Evolutionary conservation across 176 grass and related monocot species (phyloP), one percentile per base, ranked within the genome.

Genomic region (Aegilops tauschii): DNA sequence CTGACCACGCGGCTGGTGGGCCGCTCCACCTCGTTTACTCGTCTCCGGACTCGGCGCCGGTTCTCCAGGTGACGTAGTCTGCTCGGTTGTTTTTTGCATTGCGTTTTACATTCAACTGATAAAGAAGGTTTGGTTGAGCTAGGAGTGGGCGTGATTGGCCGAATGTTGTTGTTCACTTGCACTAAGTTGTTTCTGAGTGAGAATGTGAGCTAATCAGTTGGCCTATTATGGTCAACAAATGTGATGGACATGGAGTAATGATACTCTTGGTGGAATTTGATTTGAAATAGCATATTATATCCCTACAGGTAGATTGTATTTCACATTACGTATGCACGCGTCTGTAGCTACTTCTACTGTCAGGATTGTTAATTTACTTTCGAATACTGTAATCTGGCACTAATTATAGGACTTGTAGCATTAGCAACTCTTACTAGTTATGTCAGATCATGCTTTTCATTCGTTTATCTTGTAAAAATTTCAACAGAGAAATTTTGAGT

Each of bases 401-500:
- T 76, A 76, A 49, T 34, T 84, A 3, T 45, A 84, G 70, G 82
- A n/a, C 27, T 23, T 84, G 27, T 34, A 73, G 66, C 70, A 76
- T 73, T 65, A 84, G 12, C 27, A 65, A 28, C 4, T 36, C 27
- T 81, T 76, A 11, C 69, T 50, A 49, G 32, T 17, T 13, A 58
- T 44, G 23, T 5, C 8, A 62, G 45, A 37, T 82, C 14, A 4
- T 37, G 49, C 40, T 80, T 18, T 61, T 64, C 21, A 65, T 79
- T 65, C 8, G n/a, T 77, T 49, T 78, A 8, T 82, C 39, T 66
- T 73, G 18, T 54, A 58, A 83, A 9, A 8, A 71, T 21, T 83
- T 70, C 61, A 14, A 59, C 88, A 94, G 92, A 86, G 71, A 65
- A 87, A 35, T 44, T 81, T 84, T 31, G 69, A 66, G 18, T 79